Conservation (phyloP, 2,329 filamentous ascomycete species). For the Curvularia sp. region DNA sequence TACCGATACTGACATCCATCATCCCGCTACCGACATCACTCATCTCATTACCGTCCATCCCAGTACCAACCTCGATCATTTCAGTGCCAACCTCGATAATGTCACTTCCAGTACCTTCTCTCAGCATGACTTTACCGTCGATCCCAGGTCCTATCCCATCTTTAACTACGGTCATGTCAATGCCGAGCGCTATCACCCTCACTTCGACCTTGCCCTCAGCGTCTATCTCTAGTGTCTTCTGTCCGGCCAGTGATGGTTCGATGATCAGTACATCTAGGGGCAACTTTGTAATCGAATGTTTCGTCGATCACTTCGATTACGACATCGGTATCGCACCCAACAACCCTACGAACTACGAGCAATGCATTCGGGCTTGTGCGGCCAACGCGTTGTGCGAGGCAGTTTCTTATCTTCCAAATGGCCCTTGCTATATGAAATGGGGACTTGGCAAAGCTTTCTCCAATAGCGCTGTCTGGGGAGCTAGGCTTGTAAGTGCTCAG, state of each 20-base stretch:
- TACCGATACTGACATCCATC: neutral
- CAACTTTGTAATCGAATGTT: slow-evolving; percentile 25
- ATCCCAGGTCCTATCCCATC: slow-evolving; percentile 3
- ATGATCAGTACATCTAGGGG: slow-evolving; percentile 15
- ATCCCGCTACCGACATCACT: neutral
- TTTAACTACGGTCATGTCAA: neutral
- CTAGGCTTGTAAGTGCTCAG: slow-evolving; percentile 8
- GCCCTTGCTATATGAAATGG: slow-evolving; percentile 22
- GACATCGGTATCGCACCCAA: slow-evolving; percentile 13
- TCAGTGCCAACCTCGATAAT: neutral
- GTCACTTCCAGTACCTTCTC: neutral
- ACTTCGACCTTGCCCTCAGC: neutral
- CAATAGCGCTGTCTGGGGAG: slow-evolving; percentile 19
- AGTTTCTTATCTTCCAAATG: slow-evolving; percentile 22
- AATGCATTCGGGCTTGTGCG: slow-evolving; percentile 19
- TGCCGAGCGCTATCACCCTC: neutral
- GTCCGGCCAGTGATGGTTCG: slow-evolving; percentile 17
- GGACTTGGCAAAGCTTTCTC: slow-evolving; percentile 13
- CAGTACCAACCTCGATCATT: neutral
- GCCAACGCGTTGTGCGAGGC: slow-evolving; percentile 9
- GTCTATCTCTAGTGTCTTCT: slow-evolving; percentile 6
- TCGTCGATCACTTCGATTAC: slow-evolving; percentile 10
- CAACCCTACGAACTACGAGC: slow-evolving; percentile 3
- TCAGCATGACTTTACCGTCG: neutral
- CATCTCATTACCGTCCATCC: neutral